A percentile compares a stretch with the other conserved stretches of the same genome.
Evolutionary conservation across 164 flowering plant genomes (phyloP).

Genomic region (Aristolochia californica): DNA sequence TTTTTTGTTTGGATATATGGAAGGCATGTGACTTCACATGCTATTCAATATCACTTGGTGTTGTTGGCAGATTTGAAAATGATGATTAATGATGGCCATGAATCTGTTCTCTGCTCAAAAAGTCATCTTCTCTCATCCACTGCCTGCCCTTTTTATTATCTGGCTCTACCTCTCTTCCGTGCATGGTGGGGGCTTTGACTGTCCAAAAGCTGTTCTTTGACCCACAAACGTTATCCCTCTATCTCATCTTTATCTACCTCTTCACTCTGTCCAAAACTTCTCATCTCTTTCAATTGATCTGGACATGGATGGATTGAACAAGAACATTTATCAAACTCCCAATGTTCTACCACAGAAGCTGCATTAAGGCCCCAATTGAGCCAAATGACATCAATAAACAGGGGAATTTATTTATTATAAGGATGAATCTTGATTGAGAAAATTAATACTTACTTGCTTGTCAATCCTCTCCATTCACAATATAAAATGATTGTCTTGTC

Average conservation of each 20-base stretch:
- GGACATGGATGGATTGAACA: no score
- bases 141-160: not conserved
- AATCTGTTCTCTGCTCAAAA: not conserved
- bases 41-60: not conserved
- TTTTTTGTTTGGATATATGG: not conserved
- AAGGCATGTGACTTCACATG: slow-evolving; percentile 8
- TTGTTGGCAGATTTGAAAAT: slow-evolving; percentile 4
- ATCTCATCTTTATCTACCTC: not conserved
- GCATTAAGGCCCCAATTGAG: no score
- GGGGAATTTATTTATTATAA: no score
- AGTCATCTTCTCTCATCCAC: not conserved
- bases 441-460: no score
- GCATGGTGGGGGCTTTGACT: slow-evolving; percentile 5
- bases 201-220: slow-evolving; percentile 2
- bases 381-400: no score
- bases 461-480: no score
- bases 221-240: not conserved
- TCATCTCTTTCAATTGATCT: no score
- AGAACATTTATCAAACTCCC: no score
- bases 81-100: slow-evolving; percentile 2
- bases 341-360: no score
- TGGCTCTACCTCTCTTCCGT: not conserved
- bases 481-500: no score
- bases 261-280: not conserved
- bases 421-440: no score